Base-by-base conservation (phyloP, 2,329 filamentous ascomycete species). In the Beauveria sp. region DNA sequence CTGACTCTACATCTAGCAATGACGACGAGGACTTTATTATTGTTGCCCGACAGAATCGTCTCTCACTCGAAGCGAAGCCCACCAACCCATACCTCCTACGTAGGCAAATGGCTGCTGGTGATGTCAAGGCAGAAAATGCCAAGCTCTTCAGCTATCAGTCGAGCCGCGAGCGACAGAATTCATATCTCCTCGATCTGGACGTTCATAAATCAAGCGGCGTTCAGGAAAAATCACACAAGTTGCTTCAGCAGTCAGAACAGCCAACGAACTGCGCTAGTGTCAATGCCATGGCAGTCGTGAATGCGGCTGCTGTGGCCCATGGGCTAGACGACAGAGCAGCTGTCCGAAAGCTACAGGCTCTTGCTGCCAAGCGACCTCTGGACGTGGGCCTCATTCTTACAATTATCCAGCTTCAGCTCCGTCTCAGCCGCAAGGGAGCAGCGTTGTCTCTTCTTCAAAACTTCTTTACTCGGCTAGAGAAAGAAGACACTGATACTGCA, bases 331-430 rank as follows among this genome's bases (percentile, higher is more conserved):
- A 88, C 86, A 50, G 88, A 88, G 67, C 81, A 85, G 51, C 86
- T 5, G 75, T 96, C 40, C 90, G 88, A 70, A 79, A 84, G 42
- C 83, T 96, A 28, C 75, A 90, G 3, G 83, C 84, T 1, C 73
- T 93, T 14, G 77, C 93, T 7, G 87, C 91, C 67, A 88, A 86
- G 69, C 81, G 90, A 34, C 90, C 92, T 0, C 84, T 85, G 63
- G 91, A 97, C 70, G 79, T 96, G 24, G 93, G 93, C 1, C 80
- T 97, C 3, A 77, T 90, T 26, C 79, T 97, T 45, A 92, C 90
- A 10, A 83, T 91, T 61, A 82, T 93, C 10, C 92, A 97, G 72
- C 82, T 96, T 50, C 92, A 96, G 70, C 79, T 95, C 18, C 80
- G 86, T 56, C 84, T 81, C 46, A 84, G 87, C 52, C 91, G 93